Conservation (phyloP, 768 basidiomycete species). For the Myochromella boudieri region DNA sequence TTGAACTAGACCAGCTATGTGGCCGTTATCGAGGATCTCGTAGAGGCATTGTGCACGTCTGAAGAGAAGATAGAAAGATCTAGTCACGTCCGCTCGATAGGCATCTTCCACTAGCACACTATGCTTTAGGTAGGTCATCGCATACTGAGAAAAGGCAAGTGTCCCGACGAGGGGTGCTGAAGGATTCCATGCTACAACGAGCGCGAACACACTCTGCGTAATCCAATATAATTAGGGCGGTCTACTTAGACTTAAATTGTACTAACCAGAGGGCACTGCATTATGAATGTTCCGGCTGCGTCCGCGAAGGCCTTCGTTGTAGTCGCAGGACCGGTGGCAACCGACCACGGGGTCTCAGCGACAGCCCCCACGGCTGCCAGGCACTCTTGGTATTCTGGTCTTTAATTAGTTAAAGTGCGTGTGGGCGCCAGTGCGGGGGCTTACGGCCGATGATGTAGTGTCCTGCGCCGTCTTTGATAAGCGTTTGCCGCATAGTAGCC, state of each 20-base stretch:
- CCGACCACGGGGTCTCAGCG: too few relatives aligned
- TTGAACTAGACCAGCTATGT: neutral
- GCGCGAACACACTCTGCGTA: constrained; percentile 22
- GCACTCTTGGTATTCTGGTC: too few relatives aligned
- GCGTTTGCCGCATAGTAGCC: too few relatives aligned
- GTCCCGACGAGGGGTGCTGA: constrained; percentile 29
- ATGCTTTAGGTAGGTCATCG: constrained; percentile 10
- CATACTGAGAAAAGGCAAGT: constrained; percentile 35
- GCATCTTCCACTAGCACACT: constrained; percentile 8
- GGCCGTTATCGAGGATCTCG: constrained; percentile 9
- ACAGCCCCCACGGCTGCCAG: too few relatives aligned
- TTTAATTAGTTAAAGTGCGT: too few relatives aligned
- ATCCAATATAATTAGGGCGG: neutral
- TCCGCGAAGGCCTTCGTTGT: too few relatives aligned
- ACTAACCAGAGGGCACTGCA: constrained; percentile 36
- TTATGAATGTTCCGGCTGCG: constrained; percentile 10
- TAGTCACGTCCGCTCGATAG: constrained; percentile 1
- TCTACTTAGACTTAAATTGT: neutral
- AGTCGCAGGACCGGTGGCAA: too few relatives aligned
- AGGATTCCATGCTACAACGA: constrained; percentile 20
- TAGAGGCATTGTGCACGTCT: constrained; percentile 21
- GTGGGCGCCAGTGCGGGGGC: too few relatives aligned
- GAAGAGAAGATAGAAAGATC: constrained; percentile 13
- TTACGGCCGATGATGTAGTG: constrained; percentile 31
- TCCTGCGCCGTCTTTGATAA: constrained; percentile 36